These are phyloP conservation scores for Fraxinus americana DNA, from an alignment of 257 asterid genomes.

Conservation along the genomic window DNA sequence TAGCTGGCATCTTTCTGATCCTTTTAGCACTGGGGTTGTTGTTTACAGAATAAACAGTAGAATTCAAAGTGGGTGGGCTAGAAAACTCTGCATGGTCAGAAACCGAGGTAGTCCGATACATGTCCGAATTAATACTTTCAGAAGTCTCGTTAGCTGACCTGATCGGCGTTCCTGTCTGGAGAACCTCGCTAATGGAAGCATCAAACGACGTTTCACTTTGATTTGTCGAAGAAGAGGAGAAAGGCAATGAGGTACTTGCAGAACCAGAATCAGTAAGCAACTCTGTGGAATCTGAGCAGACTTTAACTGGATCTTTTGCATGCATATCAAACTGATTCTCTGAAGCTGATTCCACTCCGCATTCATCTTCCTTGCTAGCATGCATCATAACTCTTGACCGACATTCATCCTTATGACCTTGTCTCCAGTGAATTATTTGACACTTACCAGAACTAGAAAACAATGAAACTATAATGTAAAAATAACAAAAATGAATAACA, in stretches of 20 bases:
- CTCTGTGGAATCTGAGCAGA: slow-evolving; percentile 29
- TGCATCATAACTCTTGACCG: slow-evolving; percentile 40
- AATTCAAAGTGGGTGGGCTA: slow-evolving; percentile 16
- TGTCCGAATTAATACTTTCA: slow-evolving; percentile 28
- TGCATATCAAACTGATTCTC: slow-evolving; percentile 29
- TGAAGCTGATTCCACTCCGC: slow-evolving; percentile 26
- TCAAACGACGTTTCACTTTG: slow-evolving; percentile 40
- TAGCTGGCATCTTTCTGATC: slow-evolving; percentile 27
- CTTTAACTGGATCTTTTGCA: slow-evolving; percentile 31
- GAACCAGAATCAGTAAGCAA: slow-evolving; percentile 37
- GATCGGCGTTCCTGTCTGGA: slow-evolving; percentile 30
- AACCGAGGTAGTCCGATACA: slow-evolving; percentile 23
- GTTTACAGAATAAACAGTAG: slow-evolving; percentile 30
- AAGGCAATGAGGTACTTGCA: slow-evolving; percentile 41
- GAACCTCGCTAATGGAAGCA: slow-evolving; percentile 37
- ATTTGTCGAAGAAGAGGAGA: slow-evolving; percentile 39
- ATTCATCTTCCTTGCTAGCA: slow-evolving; percentile 35
- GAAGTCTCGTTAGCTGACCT: slow-evolving; percentile 30
- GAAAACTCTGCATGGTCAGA: slow-evolving; percentile 32
- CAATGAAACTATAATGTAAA: slow-evolving; percentile 23
- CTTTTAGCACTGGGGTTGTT: slow-evolving; percentile 19
- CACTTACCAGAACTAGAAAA: slow-evolving; percentile 87
- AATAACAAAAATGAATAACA: slow-evolving; percentile 16
- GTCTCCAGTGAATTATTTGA: slow-evolving; percentile 97
- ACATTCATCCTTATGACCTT: slow-evolving; percentile 87